Evolutionary conservation across 1,139 yeast species (phyloP).

Genomic region (Kluyveromyces sp.): DNA sequence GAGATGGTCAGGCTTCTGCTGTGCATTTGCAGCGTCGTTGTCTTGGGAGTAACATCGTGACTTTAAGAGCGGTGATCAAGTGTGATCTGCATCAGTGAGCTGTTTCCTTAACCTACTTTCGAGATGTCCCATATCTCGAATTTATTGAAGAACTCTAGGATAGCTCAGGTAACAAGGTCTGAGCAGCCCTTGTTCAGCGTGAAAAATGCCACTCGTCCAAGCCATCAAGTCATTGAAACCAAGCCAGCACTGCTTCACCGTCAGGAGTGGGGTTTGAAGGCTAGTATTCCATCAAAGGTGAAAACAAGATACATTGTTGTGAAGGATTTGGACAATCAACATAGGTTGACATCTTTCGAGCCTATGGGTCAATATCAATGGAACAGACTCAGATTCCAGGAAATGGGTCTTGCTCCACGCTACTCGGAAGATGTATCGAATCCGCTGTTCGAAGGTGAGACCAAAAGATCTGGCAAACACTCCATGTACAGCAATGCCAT

Average conservation of each 20-base stretch:
- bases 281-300: conserved; percentile 46
- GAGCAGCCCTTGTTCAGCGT: conserved; percentile 17
- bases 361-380: conserved; percentile 42
- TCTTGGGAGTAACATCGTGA: too few relatives aligned
- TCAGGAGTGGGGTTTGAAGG: conserved; percentile 60
- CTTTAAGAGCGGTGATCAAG: too few relatives aligned
- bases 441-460: conserved; percentile 31
- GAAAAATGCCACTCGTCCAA: conserved; percentile 34
- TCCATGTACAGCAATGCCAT: conserved; percentile 18
- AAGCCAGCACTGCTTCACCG: conserved; percentile 48
- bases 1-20: too few relatives aligned
- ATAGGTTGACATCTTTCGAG: conserved; percentile 48
- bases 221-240: conserved; percentile 53
- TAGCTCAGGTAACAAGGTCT: conserved; percentile 27
- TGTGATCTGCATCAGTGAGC: background rate
- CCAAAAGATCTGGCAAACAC: conserved; percentile 17
- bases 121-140: conserved; percentile 15
- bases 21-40: too few relatives aligned
- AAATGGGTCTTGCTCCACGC: conserved; percentile 39
- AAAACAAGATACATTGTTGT: conserved; percentile 43
- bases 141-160: conserved; percentile 22
- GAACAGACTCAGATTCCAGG: conserved; percentile 47
- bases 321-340: conserved; percentile 46
- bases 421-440: conserved; percentile 26
- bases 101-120: too few relatives aligned